Base-by-base conservation (phyloP, 108 stramenopile genomes). In the Discostella stelligeroides region DNA sequence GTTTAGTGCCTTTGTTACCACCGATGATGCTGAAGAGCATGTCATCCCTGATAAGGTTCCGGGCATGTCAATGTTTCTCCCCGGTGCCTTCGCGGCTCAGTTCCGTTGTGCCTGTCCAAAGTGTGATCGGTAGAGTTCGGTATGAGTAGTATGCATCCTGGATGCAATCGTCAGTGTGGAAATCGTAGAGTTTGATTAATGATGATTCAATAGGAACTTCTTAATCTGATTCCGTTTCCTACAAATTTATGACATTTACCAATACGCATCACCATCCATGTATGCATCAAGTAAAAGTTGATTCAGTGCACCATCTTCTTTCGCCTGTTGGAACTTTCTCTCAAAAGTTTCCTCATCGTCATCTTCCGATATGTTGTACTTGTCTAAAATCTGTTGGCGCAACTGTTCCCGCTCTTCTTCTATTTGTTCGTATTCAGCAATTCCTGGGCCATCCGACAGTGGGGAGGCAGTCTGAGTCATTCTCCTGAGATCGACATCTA, bases 361-460 rank as follows among this genome's bases (percentile, higher is more conserved):
- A 86, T 72, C 76, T 77, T 85, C 40, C 58, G 82, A 59, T 80
- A 87, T 55, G 48, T 71, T 40, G 74, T 87, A 84, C 69, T 57
- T 74, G 39, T 66, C 72, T 45, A 77, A 82, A 81, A 64, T 71
- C 61, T 30, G 61, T 73, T 66, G 86, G 57, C 37, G 72, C 41
- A 58, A 61, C 47, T 9, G 73, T 58, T 42, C 63, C 29, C 84
- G 51, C 48, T 72, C 71, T 39, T 73, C 68, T 43, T 92, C 82
- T 81, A 82, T 82, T 21, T 68, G 40, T 17, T 73, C 72, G 37
- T 88, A 62, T 13, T 84, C 39, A 12, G 70, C 48, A 21, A 76
- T 53, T 81, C 70, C 49, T 42, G 53, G 27, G 7, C 34, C 71
- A 49, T 81, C 80, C 34, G 72, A 40, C 70, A 72, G 60, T 30